Evolutionary conservation across 2,329 filamentous ascomycete species (phyloP), one percentile per base, ranked within the genome.

Genomic region (Calonectria fujianensis): DNA sequence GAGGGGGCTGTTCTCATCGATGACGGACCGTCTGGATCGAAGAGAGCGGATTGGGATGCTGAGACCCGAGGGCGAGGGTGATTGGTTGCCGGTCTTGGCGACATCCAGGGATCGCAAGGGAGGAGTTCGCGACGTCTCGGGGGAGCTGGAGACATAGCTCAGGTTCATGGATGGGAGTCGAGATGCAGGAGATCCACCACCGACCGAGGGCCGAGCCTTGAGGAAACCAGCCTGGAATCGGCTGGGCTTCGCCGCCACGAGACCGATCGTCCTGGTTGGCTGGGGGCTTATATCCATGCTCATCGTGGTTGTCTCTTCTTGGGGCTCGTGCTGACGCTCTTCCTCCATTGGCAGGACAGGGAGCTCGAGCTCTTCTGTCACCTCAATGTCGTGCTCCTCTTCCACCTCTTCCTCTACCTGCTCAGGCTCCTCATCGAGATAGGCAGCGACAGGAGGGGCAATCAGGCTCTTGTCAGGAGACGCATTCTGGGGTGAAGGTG

Each of bases 181-280:
- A 18, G 91, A 89, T 6, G 91, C 85, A 5, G 94, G 93, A 4
- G 94, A 95, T 67, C 90, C 93, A 59, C 90, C 87, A 2, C 84
- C 85, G 48, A 86, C 81, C 2, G 88, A 87, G 3, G 83, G 80
- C 54, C 86, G 85, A 51, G 85, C 81, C 82, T 90, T 91, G 87
- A 98, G 87, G 84, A 98, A 98, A 7, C 96, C 96, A 2, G 96
- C 91, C 80, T 98, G 95, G 86, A 98, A 98, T 54, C 96, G 91
- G 85, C 91, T 94, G 66, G 91, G 91, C 80, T 94, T 94, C 41
- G 85, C 79, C 20, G 81, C 70, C 59, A 78, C 75, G 59, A 63
- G 57, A 6, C 57, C 57, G 13, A 16, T 63, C 16, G 77, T 83
- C 20, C 73, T 84, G 18, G 83, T 79, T 54, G 90, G 88, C 52